A percentile compares a stretch with the other conserved stretches of the same genome.
These are phyloP conservation scores for Tremella yokohamensis DNA, from an alignment of 768 basidiomycete genomes.

Conservation along the genomic window DNA sequence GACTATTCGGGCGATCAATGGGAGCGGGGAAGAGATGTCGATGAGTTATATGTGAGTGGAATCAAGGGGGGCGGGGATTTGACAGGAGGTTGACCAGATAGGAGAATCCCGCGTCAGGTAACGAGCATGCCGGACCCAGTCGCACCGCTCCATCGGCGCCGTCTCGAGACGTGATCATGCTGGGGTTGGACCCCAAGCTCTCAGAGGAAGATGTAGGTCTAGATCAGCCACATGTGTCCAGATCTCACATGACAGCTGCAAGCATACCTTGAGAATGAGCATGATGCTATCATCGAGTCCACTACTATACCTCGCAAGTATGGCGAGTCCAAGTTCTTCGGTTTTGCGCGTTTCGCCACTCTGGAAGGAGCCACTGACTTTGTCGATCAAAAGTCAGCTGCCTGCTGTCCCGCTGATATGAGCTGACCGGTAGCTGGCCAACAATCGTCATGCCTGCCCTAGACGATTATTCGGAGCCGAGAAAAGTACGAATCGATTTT, in stretches of 20 bases:
- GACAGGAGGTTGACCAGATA: neutral
- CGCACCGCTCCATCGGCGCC: slow-evolving; percentile 64
- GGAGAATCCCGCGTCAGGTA: neutral
- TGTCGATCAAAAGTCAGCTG: slow-evolving; percentile 65
- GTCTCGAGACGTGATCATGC: slow-evolving; percentile 89
- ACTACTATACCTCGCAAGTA: slow-evolving; percentile 95
- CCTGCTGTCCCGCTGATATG: neutral
- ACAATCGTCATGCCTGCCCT: slow-evolving; percentile 89
- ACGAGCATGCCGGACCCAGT: neutral
- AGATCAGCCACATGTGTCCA: slow-evolving; percentile 4
- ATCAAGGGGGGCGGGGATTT: too few species aligned
- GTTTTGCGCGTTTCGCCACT: slow-evolving; percentile 88
- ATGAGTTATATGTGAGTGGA: slow-evolving; percentile 24
- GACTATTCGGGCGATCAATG: slow-evolving; percentile 18
- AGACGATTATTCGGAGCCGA: slow-evolving; percentile 75
- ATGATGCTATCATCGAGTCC: slow-evolving; percentile 49
- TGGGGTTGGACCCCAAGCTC: slow-evolving; percentile 87
- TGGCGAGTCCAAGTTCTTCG: slow-evolving; percentile 94
- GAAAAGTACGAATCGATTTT: slow-evolving; percentile 92
- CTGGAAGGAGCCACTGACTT: slow-evolving; percentile 85
- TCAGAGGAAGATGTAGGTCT: slow-evolving; percentile 78
- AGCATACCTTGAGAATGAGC: slow-evolving; percentile 42
- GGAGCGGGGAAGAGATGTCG: slow-evolving; percentile 36
- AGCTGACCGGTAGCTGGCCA: slow-evolving; percentile 59
- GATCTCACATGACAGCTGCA: slow-evolving; percentile 62